Evolutionary conservation across 352 stramenopile genomes (phyloP), one percentile per base, ranked within the genome.

Genomic region (Phytophthora brassicae): DNA sequence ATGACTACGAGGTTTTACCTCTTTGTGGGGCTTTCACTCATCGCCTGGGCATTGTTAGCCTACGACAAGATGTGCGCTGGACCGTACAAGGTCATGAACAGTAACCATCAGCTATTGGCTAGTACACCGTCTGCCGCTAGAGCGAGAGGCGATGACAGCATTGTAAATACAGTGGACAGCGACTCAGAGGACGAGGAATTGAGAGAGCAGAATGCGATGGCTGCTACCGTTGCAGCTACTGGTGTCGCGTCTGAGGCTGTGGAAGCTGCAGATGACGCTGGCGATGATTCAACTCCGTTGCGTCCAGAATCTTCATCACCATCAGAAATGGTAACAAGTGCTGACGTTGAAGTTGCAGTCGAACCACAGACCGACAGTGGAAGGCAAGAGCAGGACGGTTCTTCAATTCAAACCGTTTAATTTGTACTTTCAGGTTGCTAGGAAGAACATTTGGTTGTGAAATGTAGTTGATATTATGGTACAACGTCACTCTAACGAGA

Each of bases 1-100:
- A 66, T 91, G 63, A 81, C 75, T 53, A 83, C 80, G 19, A 71
- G 80, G 6, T 90, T 92, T 62, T 89, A 86, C 33, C 67, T 92
- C 6, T 90, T 92, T 54, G 72, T 84, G 16, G 71, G 79, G 17
- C 74, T 92, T 20, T 88, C 80, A 8, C 33, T 74, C 35, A 57
- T 90, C 35, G 75, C 80, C 4, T 90, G 82, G 80, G 67, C 61
- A 8, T 50, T 86, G 19, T 58, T 92, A 24, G 66, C 85, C 43
- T 89, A 88, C 60, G 82, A 92, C 58, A 86, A 84, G 57, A 92
- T 89, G 82, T 92, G 82, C 28, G 66, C 68, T 1, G 77, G 78
- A 0, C 80, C 80, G 6, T 90, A 90, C 69, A 92, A 92, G 65
- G 73, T 92, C 57, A 84, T 83, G 65, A 90, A 92, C 69, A 91